phyloP scores from a whole-genome alignment of 2,329 filamentous ascomycete genomes.

The Fusarium transvaalense region DNA sequence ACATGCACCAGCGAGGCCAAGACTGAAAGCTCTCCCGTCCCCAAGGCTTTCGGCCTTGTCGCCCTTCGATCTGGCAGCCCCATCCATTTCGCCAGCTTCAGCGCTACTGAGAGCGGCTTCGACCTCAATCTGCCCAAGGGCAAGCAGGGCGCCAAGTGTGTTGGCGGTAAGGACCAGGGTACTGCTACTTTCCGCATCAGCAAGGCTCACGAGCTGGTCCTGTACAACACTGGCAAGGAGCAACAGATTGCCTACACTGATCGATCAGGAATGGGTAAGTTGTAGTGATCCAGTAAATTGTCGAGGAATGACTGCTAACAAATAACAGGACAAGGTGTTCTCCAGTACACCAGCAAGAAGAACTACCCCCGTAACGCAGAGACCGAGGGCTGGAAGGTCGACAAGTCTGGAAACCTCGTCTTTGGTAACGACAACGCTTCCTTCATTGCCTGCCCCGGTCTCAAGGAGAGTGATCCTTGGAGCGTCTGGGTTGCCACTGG shows the following conservation, averaged over 20 bases:
- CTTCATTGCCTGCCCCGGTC: constrained; percentile 66
- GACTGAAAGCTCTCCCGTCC: background rate
- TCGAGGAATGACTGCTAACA: background rate
- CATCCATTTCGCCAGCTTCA: constrained; percentile 61
- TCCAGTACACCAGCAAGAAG: constrained; percentile 66
- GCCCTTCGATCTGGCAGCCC: constrained; percentile 62
- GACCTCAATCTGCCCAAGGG: constrained; percentile 55
- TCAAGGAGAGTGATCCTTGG: constrained; percentile 56
- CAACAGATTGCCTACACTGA: constrained; percentile 66
- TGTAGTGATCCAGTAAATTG: fast-evolving
- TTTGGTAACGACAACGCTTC: constrained; percentile 40
- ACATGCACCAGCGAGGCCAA: constrained; percentile 33
- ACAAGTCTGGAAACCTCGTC: constrained; percentile 47
- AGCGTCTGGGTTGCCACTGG: constrained; percentile 54
- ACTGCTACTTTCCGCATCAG: constrained; percentile 62
- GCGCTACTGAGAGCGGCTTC: constrained; percentile 60
- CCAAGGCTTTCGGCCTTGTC: constrained; percentile 59
- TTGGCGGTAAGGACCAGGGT: constrained; percentile 53
- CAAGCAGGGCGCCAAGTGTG: constrained; percentile 62
- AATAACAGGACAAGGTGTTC: constrained; percentile 61
- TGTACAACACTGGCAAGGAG: constrained; percentile 58
- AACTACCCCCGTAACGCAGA: constrained; percentile 56
- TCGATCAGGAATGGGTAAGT: constrained; percentile 69
- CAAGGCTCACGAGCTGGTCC: constrained; percentile 58
- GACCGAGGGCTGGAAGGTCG: constrained; percentile 61